Conservation (phyloP, 2,329 filamentous ascomycete genomes). For the Aspergillus piperis region DNA sequence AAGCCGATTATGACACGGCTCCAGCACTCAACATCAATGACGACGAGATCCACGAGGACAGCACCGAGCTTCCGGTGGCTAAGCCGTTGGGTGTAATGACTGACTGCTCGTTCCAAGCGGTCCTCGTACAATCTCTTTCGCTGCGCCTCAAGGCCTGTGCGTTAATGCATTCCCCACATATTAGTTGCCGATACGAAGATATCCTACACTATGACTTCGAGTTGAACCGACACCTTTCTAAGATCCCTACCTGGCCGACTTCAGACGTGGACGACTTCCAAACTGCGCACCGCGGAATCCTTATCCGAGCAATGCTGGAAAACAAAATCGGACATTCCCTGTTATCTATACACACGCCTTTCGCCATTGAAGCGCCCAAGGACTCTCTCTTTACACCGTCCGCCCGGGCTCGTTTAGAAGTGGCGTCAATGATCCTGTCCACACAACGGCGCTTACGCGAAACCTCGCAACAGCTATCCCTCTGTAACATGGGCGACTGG, state of each 20-base stretch:
- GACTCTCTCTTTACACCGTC: slow-evolving; percentile 39
- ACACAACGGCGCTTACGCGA: slow-evolving; percentile 39
- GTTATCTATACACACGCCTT: slow-evolving; percentile 43
- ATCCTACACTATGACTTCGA: slow-evolving; percentile 44
- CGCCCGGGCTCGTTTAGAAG: slow-evolving; percentile 38
- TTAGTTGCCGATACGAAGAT: slow-evolving; percentile 44
- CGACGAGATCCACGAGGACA: slow-evolving; percentile 47
- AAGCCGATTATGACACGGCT: slow-evolving; percentile 50
- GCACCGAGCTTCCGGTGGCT: slow-evolving; percentile 31
- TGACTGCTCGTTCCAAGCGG: slow-evolving; percentile 39
- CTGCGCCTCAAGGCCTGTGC: slow-evolving; percentile 35
- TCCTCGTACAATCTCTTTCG: slow-evolving; percentile 32
- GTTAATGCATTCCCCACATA: slow-evolving; percentile 40
- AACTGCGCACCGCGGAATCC: slow-evolving; percentile 29
- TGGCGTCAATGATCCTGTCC: slow-evolving; percentile 40
- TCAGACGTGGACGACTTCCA: slow-evolving; percentile 23
- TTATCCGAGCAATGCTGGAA: slow-evolving; percentile 39
- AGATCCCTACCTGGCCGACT: slow-evolving; percentile 36
- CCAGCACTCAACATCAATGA: slow-evolving; percentile 55
- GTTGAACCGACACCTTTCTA: slow-evolving; percentile 35
- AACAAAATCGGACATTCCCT: slow-evolving; percentile 39
- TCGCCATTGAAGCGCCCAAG: slow-evolving; percentile 36
- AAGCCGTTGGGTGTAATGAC: slow-evolving; percentile 37
- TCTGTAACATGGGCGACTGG: slow-evolving; percentile 39
- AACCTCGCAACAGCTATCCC: slow-evolving; percentile 33